Conservation (phyloP, 805 yeast species). For the Saturnispora saitoi region DNA sequence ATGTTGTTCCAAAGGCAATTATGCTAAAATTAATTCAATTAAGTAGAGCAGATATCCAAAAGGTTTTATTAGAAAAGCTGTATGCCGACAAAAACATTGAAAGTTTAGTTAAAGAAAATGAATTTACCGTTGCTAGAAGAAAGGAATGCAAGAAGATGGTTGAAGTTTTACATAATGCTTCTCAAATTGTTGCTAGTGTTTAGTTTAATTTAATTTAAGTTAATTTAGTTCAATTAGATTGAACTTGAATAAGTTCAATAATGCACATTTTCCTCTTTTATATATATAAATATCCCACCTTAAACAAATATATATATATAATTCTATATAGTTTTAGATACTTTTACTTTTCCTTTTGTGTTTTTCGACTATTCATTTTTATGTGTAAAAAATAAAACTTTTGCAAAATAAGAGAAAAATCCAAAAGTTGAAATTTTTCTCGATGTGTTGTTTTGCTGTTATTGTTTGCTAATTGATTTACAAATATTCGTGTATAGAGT, state of each 20-base stretch:
- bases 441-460: neutral
- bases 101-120: constrained; percentile 84
- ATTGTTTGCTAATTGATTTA: neutral
- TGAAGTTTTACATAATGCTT: constrained; percentile 79
- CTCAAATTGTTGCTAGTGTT: constrained; percentile 78
- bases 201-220: too few species aligned
- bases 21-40: constrained; percentile 84
- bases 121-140: constrained; percentile 86
- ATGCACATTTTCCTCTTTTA: neutral
- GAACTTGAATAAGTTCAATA: too few species aligned
- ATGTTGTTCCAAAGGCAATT: constrained; percentile 89
- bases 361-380: neutral
- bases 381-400: neutral
- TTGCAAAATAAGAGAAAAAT: neutral
- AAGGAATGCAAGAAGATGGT: constrained; percentile 91
- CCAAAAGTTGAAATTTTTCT: neutral
- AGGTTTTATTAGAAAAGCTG: constrained; percentile 76
- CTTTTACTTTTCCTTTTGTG: neutral
- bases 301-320: neutral
- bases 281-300: neutral
- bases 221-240: too few species aligned
- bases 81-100: constrained; percentile 69
- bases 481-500: neutral
- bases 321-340: too few species aligned
- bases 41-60: constrained; percentile 84